Evolutionary conservation across 163 green algal genomes (phyloP), one percentile per base, ranked within the genome.

Genomic region (Prototheca cutis): DNA sequence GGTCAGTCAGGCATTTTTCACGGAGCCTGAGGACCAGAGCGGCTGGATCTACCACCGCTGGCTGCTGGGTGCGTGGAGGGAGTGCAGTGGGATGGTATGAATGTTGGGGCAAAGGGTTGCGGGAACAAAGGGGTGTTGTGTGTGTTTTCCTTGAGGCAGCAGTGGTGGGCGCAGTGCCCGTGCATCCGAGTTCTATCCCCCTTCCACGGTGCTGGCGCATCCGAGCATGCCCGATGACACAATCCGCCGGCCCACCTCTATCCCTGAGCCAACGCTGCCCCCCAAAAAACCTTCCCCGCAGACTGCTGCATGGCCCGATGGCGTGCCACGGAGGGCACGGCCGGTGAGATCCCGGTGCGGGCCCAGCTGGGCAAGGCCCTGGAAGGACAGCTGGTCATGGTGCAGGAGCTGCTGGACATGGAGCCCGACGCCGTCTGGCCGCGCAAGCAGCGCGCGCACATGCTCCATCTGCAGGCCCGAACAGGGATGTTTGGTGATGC

Each of bases 1-100:
- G 67, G 88, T 97, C 32, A 84, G 88, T 47, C 74, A 94, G 67
- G 88, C 88, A 1, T 87, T 93, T 60, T 94, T 80, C 60, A 96
- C 88, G 0, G 88, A 95, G 59, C 81, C 87, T 17, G 67, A 78
- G 29, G 88, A 96, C 72, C 84, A 94, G 73, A 90, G 79, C 66
- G 80, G 70, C 53, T 96, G 82, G 82, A 75, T 95, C 52, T 95
- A 95, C 67, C 83, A 93, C 61, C 66, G 79, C 36, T 95, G 82
- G 82, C 75, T 93, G 47, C 63, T 88, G 30, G 67, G 65, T 64
- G 48, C n/a, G n/a, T n/a, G n/a, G n/a, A n/a, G n/a, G n/a, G n/a
- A n/a, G n/a, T n/a, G n/a, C n/a, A n/a, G n/a, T n/a, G n/a, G n/a
- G n/a, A n/a, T n/a, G n/a, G n/a, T n/a, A n/a, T n/a, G n/a, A n/a